Percentiles rank a stretch among this genome's conserved stretches.
Conservation (phyloP, 805 yeast genomes). For the Yarrowia divulgata region DNA sequence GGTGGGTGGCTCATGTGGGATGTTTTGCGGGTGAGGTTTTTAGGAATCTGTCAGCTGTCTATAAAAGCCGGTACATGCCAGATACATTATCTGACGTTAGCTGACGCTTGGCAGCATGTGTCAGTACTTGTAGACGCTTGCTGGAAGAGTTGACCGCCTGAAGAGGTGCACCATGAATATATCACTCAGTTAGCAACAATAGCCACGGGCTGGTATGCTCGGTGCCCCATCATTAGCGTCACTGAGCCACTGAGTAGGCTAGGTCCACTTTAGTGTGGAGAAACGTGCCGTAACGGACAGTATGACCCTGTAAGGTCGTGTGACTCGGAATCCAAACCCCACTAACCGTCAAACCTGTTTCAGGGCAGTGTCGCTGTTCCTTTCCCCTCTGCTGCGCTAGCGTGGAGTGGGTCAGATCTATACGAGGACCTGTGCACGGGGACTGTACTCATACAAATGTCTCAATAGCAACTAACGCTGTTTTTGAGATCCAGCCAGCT, state of each 20-base stretch:
- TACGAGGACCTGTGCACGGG: too few relatives aligned
- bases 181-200: background rate
- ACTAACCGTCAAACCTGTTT: background rate
- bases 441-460: too few relatives aligned
- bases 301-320: background rate
- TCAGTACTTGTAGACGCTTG: background rate
- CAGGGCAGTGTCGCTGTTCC: background rate
- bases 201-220: too few relatives aligned
- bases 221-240: background rate
- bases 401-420: too few relatives aligned
- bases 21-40: background rate
- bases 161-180: too few relatives aligned
- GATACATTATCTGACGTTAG: slow-evolving; percentile 3
- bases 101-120: slow-evolving; percentile 1
- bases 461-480: too few relatives aligned
- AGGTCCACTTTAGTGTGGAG: background rate
- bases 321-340: background rate
- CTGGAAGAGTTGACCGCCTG: too few relatives aligned
- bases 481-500: too few relatives aligned
- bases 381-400: background rate
- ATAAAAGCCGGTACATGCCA: background rate
- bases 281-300: background rate
- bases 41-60: background rate
- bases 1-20: background rate
- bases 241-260: background rate